Evolutionary conservation across 163 green algal species (phyloP), one percentile per base, ranked within the genome.

Genomic region (Chlamydomonas reinhardtii): DNA sequence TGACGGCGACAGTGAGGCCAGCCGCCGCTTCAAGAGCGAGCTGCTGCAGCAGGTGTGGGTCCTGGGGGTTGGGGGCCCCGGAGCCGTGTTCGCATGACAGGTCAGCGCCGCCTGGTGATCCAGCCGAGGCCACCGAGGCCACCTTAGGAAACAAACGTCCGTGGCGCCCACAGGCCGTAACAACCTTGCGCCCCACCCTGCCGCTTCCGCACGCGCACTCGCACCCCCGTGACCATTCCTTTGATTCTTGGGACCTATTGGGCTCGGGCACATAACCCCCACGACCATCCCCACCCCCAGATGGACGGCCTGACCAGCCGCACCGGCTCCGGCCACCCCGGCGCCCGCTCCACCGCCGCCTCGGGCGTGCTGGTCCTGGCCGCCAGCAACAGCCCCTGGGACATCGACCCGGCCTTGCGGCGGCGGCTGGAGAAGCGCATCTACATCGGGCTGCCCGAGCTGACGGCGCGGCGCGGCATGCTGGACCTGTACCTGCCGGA

Each of bases 331-430:
- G 62, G 62, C 62, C 62, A 29, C 25, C 62, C 62, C 27, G 62
- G 62, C 62, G 62, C 25, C 6, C 62, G 82, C 59, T 87, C 83
- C 78, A 59, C 82, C 61, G 48, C 59, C 9, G 65, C 68, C 24
- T 78, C 82, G 32, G 82, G 81, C 73, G 96, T 98, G 54, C 97
- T 98, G 96, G 93, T 98, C 54, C 91, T 98, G 56, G 96, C 95
- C 1, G 96, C 96, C 52, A 98, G 95, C 65, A 98, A 98, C 91
- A 97, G 96, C 83, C 96, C 96, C 22, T 98, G 95, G 96, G 95
- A 98, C 86, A 92, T 98, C 12, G 96, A 98, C 76, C 96, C 98
- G 87, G 96, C 96, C 15, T 90, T 98, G 89, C 86, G 95, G 52
- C 90, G 95, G 54, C 91, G 95, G 5, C 85, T 98, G 73, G 95